These are phyloP conservation scores for Penicillium riverlandense DNA, from an alignment of 495 filamentous ascomycete genomes.

Conservation along the genomic window DNA sequence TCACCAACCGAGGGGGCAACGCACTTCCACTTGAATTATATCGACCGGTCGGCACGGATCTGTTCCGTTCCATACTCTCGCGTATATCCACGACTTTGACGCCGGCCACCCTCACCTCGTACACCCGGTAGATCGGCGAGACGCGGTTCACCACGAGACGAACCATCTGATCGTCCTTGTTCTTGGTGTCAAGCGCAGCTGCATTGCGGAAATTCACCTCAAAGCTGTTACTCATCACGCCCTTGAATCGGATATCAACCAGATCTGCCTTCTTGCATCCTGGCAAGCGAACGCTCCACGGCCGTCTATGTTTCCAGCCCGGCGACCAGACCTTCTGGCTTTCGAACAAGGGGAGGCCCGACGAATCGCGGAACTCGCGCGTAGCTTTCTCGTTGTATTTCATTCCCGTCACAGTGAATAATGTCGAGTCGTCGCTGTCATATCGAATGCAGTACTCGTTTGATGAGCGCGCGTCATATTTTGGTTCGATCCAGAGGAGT, in stretches of 20 bases:
- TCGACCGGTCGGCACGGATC: neutral
- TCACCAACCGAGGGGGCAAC: neutral
- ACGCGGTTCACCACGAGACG: slow-evolving; percentile 2
- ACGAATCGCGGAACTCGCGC: slow-evolving; percentile 14
- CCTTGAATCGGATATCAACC: neutral
- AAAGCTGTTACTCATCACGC: neutral
- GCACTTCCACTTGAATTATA: neutral
- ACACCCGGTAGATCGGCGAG: neutral
- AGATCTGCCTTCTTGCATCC: slow-evolving; percentile 9
- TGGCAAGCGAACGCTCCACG: slow-evolving; percentile 10
- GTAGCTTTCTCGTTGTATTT: slow-evolving; percentile 5
- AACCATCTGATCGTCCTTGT: slow-evolving; percentile 3
- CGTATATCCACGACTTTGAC: slow-evolving; percentile 12
- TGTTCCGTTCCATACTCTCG: slow-evolving; percentile 10
- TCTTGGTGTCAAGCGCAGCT: slow-evolving; percentile 1
- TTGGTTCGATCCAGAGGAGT: slow-evolving; percentile 10
- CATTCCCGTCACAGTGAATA: slow-evolving; percentile 13
- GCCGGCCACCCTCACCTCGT: neutral
- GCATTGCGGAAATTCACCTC: slow-evolving; percentile 9
- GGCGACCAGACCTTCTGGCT: neutral
- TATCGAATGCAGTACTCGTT: slow-evolving; percentile 11
- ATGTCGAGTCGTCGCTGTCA: slow-evolving; percentile 5
- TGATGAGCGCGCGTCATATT: slow-evolving; percentile 5
- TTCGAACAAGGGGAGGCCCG: slow-evolving; percentile 16
- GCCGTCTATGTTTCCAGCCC: neutral